Evolutionary conservation across 371 early-diverging fungal species (phyloP), one percentile per base, ranked within the genome.

Genomic region (Basidiobolus meristosporus): DNA sequence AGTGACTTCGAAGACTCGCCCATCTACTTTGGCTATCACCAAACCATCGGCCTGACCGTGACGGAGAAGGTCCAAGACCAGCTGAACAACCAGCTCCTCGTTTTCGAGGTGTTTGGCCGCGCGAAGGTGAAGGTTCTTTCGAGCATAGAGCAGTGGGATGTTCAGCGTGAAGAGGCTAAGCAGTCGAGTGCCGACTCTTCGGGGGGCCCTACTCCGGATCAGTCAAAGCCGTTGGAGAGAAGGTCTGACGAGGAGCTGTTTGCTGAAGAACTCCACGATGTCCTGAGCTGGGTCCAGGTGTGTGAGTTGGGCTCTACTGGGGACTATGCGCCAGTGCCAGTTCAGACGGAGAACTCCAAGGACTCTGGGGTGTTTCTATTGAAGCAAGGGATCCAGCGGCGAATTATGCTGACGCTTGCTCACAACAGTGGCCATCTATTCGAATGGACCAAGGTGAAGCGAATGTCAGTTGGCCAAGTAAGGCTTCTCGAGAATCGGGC

Each of bases 331-430:
- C 67, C 70, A 2, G 82, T 78, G 0, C 73, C 76, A 7, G 67
- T 82, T 0, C 62, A 62, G 14, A 53, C 78, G 0, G 57, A 58
- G 38, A 48, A 57, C 1, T 41, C 61, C 1, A 45, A 66, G 34
- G 73, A 74, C 26, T 51, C 67, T 4, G 81, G 82, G 2, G 66
- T 70, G 2, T 86, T 87, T 49, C 50, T 70, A 16, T 51, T 88
- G 26, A 65, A 78, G 19, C 91, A 90, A 52, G 91, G 91, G 2
- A 46, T 88, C 20, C 89, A 88, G 50, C 65, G 88, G 7, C 73
- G 85, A 1, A 61, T 90, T 19, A 52, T 62, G 17, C 44, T 88
- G 17, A 60, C 70, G 3, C 40, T 90, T 7, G 68, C 68, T 1
- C 88, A 87, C 50, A 73, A 74, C n/a, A 65, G 77, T 15, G 87